Base-by-base conservation (phyloP, 2,329 filamentous ascomycete genomes). In the Penicillium oxalicum region DNA sequence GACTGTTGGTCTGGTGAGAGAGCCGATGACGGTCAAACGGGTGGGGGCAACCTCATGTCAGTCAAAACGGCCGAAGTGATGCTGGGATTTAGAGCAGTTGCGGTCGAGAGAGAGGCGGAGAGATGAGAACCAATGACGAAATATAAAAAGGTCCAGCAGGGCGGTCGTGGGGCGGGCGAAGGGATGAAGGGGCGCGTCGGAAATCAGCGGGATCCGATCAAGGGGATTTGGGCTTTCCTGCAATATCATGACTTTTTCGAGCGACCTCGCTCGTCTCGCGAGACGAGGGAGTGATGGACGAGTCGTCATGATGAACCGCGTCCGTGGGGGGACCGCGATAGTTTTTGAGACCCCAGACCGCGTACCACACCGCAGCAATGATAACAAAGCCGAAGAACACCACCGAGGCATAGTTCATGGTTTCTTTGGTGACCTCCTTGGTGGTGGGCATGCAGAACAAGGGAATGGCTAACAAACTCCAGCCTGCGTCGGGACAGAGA, bases 371-470 rank as follows among this genome's bases (percentile, higher is more conserved):
- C 8, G 74, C 76, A 1, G 85, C 80, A 49, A 88, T 76, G 35
- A 73, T 42, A 47, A 79, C 77, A 53, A 86, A 84, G 4, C 75
- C 82, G 26, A 84, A 78, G 57, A 88, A 87, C n/a, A 89, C 85
- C 32, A 83, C 85, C 11, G 82, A 82, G 1, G 84, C 85, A 66
- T 87, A 89, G 74, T 89, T 89, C 74, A 88, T 84, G 35, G 73
- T 76, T 13, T 69, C 63, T 5, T 76, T 67, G 0, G 75, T 77
- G 35, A 86, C 81, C 5, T 81, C 81, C n/a, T 86, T 70, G 38
- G 69, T 68, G 0, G 81, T 77, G 0, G 62, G 63, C 63, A 65
- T 65, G 37, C 60, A 88, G 74, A 88, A 88, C 12, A 88, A 77
- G 1, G 85, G 84, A 45, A 88, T 79, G 33, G 83, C 84, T 46